A percentile compares a stretch with the other conserved stretches of the same genome.
phyloP scores from a whole-genome alignment of 192 early-diverging fungal species.

The Linnemannia exigua region DNA sequence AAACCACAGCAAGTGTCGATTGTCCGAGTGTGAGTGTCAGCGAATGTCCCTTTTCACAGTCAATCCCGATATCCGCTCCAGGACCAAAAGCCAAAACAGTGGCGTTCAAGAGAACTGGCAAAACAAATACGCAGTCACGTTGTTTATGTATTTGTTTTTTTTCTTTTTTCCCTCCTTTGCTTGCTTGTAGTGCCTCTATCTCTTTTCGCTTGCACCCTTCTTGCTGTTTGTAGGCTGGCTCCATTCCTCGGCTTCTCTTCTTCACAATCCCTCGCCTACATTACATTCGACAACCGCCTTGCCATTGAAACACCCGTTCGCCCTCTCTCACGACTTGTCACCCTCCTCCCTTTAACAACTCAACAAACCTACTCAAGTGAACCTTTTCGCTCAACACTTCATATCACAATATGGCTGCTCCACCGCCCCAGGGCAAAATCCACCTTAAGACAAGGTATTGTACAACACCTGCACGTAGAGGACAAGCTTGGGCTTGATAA shows the following conservation, averaged over 20 bases:
- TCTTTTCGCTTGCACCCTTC: background rate
- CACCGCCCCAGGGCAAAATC: conserved; percentile 58
- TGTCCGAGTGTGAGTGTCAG: background rate
- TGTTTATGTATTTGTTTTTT: conserved; percentile 13
- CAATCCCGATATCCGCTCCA: background rate
- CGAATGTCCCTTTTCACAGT: background rate
- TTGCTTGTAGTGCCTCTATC: background rate
- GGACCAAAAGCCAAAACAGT: conserved; percentile 15
- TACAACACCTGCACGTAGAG: background rate
- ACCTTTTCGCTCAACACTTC: background rate
- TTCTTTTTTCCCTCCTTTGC: conserved; percentile 10
- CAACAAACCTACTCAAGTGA: background rate
- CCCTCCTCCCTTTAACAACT: too few relatives aligned
- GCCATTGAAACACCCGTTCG: background rate
- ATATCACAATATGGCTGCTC: conserved; percentile 47
- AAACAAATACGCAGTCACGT: conserved; percentile 2
- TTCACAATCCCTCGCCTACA: background rate
- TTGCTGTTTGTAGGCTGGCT: background rate
- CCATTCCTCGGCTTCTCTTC: background rate
- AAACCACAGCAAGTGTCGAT: background rate
- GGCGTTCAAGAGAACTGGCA: background rate
- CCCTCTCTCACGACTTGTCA: background rate
- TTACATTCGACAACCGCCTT: conserved; percentile 8
- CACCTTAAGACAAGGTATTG: conserved; percentile 54
- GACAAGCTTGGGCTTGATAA: background rate